Conservation (phyloP, 148 eudicot genomes). For the Chenopodium album region DNA sequence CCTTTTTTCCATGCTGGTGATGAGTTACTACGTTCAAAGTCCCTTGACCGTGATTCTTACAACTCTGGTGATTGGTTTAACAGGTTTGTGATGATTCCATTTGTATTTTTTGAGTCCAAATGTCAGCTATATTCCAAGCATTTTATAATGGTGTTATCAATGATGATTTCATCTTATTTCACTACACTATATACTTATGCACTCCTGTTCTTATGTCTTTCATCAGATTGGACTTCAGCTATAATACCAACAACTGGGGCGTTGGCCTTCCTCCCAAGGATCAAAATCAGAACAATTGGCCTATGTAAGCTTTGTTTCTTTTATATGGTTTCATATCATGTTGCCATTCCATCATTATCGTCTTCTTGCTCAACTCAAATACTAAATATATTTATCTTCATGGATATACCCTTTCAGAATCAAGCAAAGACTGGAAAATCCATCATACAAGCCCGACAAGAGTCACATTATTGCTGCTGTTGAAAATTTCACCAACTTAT, state of each 20-base stretch:
- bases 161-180: not conserved
- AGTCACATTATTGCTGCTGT: constrained; percentile 75
- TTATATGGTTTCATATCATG: not conserved
- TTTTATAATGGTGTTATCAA: not conserved
- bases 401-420: constrained; percentile 45
- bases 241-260: constrained; percentile 88
- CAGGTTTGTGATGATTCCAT: constrained; percentile 46
- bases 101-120: not conserved
- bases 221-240: constrained; percentile 88
- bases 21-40: constrained; percentile 94
- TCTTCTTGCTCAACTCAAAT: constrained; percentile 2
- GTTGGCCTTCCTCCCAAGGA: constrained; percentile 92
- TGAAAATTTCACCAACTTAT: constrained; percentile 60
- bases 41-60: constrained; percentile 95
- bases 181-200: not conserved
- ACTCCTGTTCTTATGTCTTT: constrained; percentile 17
- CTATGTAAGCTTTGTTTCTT: constrained; percentile 55
- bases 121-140: not conserved
- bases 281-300: constrained; percentile 82
- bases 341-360: not conserved
- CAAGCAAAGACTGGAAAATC: constrained; percentile 77
- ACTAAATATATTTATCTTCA: not conserved
- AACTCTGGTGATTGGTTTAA: constrained; percentile 99
- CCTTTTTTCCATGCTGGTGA: constrained; percentile 99
- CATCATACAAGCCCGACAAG: constrained; percentile 74